Percentiles rank a stretch among this genome's conserved stretches.
phyloP scores from a whole-genome alignment of 441 rosid species.

The Populus hybrid region DNA sequence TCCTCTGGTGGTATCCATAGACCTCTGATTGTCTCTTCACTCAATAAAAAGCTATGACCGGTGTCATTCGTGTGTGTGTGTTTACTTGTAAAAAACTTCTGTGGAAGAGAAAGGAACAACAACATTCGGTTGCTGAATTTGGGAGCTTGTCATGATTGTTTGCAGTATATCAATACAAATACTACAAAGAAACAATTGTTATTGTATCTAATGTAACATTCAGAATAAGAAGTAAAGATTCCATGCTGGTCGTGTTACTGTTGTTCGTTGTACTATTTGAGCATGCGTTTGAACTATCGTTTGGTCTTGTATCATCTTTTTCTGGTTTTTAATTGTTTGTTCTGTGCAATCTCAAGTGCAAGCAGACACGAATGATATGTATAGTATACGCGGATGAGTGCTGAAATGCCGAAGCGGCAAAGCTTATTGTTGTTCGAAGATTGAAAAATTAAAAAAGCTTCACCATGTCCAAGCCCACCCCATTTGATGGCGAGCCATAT shows the following conservation, averaged over 20 bases:
- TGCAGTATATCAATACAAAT: background rate
- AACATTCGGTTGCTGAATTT: background rate
- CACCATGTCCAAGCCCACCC: too few species aligned
- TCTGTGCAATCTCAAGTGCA: background rate
- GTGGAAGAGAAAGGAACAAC: background rate
- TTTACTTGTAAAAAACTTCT: background rate
- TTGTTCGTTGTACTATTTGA: background rate
- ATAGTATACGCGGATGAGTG: too few species aligned
- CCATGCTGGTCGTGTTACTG: background rate
- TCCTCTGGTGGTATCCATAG: slow-evolving; percentile 54
- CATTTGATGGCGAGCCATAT: background rate
- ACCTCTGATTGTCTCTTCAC: slow-evolving; percentile 27
- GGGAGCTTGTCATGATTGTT: background rate
- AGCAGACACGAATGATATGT: too few species aligned
- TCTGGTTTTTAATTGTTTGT: background rate
- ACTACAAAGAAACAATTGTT: background rate
- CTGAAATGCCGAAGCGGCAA: too few species aligned
- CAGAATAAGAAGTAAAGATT: background rate
- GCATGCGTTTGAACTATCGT: too few species aligned
- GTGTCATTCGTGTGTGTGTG: slow-evolving; percentile 4
- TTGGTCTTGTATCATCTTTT: too few species aligned
- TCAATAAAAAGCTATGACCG: background rate
- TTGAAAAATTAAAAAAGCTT: too few species aligned
- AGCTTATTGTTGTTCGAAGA: too few species aligned
- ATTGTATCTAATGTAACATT: background rate